phyloP scores from a whole-genome alignment of 495 filamentous ascomycete species.

The Neurospora sp. region DNA sequence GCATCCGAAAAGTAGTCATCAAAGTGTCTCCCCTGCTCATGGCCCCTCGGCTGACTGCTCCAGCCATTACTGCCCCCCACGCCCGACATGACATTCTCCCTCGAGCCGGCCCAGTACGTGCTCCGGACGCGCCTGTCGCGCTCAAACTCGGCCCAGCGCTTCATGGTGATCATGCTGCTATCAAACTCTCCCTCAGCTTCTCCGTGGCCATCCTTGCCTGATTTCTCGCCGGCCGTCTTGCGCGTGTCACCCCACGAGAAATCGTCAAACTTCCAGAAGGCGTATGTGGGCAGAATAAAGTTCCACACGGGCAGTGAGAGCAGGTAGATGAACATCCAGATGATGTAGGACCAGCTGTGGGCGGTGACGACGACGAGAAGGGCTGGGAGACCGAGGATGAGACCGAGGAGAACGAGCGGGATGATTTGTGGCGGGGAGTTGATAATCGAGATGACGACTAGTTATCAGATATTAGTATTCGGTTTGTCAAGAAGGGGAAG shows the following conservation, averaged over 20 bases:
- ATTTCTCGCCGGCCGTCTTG: constrained; percentile 86
- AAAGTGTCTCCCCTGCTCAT: constrained; percentile 29
- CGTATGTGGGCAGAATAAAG: constrained; percentile 85
- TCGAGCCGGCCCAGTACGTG: constrained; percentile 37
- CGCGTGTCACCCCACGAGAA: constrained; percentile 99
- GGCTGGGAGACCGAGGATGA: constrained; percentile 90
- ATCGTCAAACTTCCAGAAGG: constrained; percentile 99
- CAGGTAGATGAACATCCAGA: constrained; percentile 97
- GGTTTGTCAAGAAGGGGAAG: not conserved
- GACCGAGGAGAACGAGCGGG: constrained; percentile 76
- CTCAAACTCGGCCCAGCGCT: constrained; percentile 95
- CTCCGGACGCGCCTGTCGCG: constrained; percentile 31
- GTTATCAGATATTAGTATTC: constrained; percentile 12
- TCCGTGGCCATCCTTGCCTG: constrained; percentile 56
- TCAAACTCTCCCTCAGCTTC: constrained; percentile 95
- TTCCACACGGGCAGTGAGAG: constrained; percentile 95
- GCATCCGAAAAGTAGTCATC: constrained; percentile 44
- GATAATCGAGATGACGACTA: constrained; percentile 80
- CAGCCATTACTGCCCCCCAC: constrained; percentile 22
- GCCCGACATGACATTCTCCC: constrained; percentile 25
- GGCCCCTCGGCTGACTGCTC: constrained; percentile 18
- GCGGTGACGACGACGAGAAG: constrained; percentile 91
- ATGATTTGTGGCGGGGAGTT: constrained; percentile 79
- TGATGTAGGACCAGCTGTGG: constrained; percentile 85
- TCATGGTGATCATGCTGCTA: constrained; percentile 97